A percentile compares a stretch with the other conserved stretches of the same genome.
phyloP scores from a whole-genome alignment of 208 protist genomes.

The Leptomonas pyrrhocoris region DNA sequence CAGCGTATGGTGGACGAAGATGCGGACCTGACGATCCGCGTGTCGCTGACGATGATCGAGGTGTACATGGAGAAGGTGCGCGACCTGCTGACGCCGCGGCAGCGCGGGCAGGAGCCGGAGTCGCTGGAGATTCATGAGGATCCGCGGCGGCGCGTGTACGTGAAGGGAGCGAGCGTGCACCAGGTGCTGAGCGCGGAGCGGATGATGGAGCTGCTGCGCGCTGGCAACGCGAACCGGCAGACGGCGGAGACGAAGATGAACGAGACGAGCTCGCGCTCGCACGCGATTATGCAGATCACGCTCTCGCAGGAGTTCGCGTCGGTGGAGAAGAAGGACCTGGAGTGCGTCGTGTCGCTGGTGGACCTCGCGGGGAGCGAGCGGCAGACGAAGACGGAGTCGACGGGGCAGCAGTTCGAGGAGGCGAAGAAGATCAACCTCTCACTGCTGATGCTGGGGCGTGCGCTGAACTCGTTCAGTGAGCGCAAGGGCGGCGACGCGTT shows the following conservation, averaged over 20 bases:
- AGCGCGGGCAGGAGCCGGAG: conserved; percentile 75
- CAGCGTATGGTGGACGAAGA: conserved; percentile 58
- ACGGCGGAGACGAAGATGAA: conserved; percentile 89
- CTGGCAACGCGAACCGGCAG: conserved; percentile 70
- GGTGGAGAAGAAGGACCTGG: too few relatives aligned
- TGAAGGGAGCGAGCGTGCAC: conserved; percentile 69
- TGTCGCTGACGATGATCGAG: conserved; percentile 84
- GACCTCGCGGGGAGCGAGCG: conserved; percentile 86
- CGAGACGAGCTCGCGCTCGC: conserved; percentile 79
- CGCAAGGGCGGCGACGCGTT: conserved; percentile 61
- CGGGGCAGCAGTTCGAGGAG: too few relatives aligned
- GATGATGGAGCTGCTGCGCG: conserved; percentile 68
- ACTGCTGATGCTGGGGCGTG: too few relatives aligned
- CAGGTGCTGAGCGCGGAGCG: conserved; percentile 68
- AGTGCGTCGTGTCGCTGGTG: conserved; percentile 76
- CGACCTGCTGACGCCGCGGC: conserved; percentile 68
- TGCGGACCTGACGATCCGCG: conserved; percentile 46
- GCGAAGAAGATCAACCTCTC: too few relatives aligned
- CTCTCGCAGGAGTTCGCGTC: too few relatives aligned
- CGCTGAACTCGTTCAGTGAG: conserved; percentile 85
- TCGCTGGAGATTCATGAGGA: conserved; percentile 76
- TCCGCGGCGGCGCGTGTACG: conserved; percentile 57
- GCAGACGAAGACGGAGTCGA: conserved; percentile 83
- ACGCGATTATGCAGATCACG: too few relatives aligned
- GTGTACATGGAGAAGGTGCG: conserved; percentile 83